Evolutionary conservation across 1,284 basidiomycete species (phyloP).

Genomic region (Microbotryum intermedium): DNA sequence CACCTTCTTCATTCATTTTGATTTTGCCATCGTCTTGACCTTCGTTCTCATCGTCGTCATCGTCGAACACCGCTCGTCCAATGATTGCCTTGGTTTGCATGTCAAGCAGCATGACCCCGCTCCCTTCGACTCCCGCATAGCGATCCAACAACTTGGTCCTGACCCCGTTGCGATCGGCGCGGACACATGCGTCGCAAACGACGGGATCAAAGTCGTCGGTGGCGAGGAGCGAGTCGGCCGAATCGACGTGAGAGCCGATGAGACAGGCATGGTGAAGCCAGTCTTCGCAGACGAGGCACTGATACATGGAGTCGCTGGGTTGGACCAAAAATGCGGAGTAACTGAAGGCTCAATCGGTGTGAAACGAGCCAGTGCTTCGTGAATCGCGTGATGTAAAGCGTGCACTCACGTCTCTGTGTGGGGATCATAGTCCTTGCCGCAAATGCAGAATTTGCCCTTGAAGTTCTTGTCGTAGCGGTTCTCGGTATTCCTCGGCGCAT

Average conservation of each 20-base stretch:
- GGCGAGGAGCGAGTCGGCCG: conserved; percentile 9
- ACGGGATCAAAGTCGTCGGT: conserved; percentile 31
- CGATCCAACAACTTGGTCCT: conserved; percentile 13
- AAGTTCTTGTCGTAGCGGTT: conserved; percentile 39
- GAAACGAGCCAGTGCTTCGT: background rate
- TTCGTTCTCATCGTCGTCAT: background rate
- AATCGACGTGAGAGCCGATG: conserved; percentile 20
- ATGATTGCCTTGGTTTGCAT: background rate
- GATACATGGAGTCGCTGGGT: conserved; percentile 35
- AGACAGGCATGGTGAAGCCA: conserved; percentile 41
- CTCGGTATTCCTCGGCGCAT: conserved; percentile 13
- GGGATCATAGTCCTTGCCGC: conserved; percentile 40
- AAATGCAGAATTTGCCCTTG: conserved; percentile 40
- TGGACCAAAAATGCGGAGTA: background rate
- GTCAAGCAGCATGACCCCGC: conserved; percentile 25
- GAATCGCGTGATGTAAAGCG: too few relatives aligned
- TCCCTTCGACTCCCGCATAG: conserved; percentile 23
- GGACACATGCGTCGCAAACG: conserved; percentile 27
- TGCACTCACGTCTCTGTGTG: conserved; percentile 37
- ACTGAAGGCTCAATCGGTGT: background rate
- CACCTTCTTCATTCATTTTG: too few relatives aligned
- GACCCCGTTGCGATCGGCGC: background rate
- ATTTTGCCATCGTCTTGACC: background rate
- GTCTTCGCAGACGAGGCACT: conserved; percentile 42
- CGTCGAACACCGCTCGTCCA: background rate